Base-by-base conservation (phyloP, 2,329 filamentous ascomycete species). In the Pseudogymnoascus sp. region DNA sequence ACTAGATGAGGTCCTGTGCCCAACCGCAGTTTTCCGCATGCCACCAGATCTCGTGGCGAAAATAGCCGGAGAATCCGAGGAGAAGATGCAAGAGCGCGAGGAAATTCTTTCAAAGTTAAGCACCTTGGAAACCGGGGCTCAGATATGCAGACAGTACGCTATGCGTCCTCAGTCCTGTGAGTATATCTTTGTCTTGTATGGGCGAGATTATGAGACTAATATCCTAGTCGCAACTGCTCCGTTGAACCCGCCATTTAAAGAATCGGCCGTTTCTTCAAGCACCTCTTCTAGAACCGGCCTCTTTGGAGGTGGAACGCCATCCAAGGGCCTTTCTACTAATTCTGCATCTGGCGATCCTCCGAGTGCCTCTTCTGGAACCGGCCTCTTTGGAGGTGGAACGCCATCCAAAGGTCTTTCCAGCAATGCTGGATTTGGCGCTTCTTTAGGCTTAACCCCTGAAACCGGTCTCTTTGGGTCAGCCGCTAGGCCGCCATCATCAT, bases 51-150 rank as follows among this genome's bases (percentile, higher is more conserved):
- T 65, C 7, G 37, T 69, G n/a, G 31, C 61, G 4, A 59, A 59
- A 6, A 68, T 69, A 31, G 67, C 66, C 23, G 64, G 63, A 14
- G 68, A 69, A 62, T 43, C 66, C 9, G 61, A 66, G 25, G 67
- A 66, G 25, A 66, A 68, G 28, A 59, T 46, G 5, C 8, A 62
- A 4, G 63, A 68, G 42, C 63, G 67, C 53, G 61, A 65, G 16
- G 36, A 53, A 46, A 62, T 68, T 11, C 25, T 59, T 18, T 63
- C 60, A 3, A 66, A 61, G 62, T 61, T 69, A 46, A 31, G 16
- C 25, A 65, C 43, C 7, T 62, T 69, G n/a, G 62, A 68, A 43
- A 61, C 66, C 12, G 68, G 67, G 5, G 64, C 63, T 62, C 60
- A 14, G 3, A 66, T 65, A 43, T 68, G 67, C 64, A 68, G 65